Base-by-base conservation (phyloP, 2,329 filamentous ascomycete species). In the Nigrospora sphaerica region DNA sequence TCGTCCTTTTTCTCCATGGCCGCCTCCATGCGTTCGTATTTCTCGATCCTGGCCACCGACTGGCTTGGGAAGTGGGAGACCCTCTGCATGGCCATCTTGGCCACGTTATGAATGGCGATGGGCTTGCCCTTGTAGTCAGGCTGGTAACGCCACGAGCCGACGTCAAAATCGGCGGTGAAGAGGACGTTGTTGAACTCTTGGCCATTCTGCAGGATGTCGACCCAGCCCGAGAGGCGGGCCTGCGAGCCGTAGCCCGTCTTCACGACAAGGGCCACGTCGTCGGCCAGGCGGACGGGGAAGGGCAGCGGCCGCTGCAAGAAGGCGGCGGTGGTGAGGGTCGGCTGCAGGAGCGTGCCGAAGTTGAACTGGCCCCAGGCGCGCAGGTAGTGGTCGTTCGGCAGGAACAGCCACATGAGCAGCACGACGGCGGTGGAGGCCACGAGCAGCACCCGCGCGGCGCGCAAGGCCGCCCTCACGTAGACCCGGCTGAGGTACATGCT, bases 331-430 rank as follows among this genome's bases (percentile, higher is more conserved):
- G 42, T 37, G 12, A 44, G 33, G 33, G 42, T 44, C 2, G 42
- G 33, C 10, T 44, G 32, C 14, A 44, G 14, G 17, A 44, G 4
- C 17, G 17, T 12, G 17, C 33, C 28, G 33, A 44, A 19, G 18
- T 44, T 37, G 42, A 44, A 44, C 32, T 23, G 33, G n/a, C 19
- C 42, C 42, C 42, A 37, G 11, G 36, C 32, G 17, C 42, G 42
- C 6, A 44, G 32, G 33, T 16, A 13, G 23, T 44, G 42, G 12
- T 44, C 42, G 10, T 37, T 35, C 3, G 42, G 42, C 19, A 44
- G n/a, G 0, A 44, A 16, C 32, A 44, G n/a, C 42, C 42, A 44
- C 35, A 44, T 35, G 35, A 37, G 42, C 19, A 44, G 17, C 13
- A 42, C 13, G 2, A 23, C 16, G 17, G 34, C 17, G 40, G 32